Conservation (phyloP, 176 grass and related monocot genomes). For the Eleusine indica region DNA sequence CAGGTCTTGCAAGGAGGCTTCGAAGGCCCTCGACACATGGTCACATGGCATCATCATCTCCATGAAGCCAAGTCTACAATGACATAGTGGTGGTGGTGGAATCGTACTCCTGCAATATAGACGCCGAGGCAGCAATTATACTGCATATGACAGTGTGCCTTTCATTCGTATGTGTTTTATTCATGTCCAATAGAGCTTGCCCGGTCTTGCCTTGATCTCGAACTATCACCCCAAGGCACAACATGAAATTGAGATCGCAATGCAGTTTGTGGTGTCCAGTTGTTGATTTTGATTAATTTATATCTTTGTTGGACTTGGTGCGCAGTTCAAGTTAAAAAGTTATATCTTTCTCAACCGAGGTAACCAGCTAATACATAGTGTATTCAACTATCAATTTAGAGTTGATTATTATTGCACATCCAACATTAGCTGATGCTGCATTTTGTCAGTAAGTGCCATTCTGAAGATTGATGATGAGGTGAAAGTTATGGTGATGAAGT, state of each 20-base stretch:
- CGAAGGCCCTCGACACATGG: too few species aligned
- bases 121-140: too few species aligned
- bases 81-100: too few species aligned
- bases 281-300: conserved; percentile 10
- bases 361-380: conserved; percentile 6
- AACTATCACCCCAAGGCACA: too few species aligned
- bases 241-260: neutral
- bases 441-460: conserved; percentile 70
- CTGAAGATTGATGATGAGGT: conserved; percentile 78
- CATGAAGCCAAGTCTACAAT: too few species aligned
- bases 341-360: neutral
- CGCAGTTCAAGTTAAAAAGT: conserved; percentile 1
- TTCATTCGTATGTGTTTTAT: too few species aligned
- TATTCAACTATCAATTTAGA: conserved; percentile 35
- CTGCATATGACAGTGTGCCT: too few species aligned
- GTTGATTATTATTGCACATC: conserved; percentile 79
- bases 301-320: neutral
- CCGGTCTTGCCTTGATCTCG: too few species aligned
- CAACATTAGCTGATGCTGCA: conserved; percentile 60
- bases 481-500: conserved; percentile 83
- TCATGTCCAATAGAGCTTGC: too few species aligned
- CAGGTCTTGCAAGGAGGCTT: too few species aligned
- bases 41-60: too few species aligned
- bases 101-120: too few species aligned
- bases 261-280: neutral